Percentiles rank a stretch among this genome's conserved stretches.
Evolutionary conservation across 441 rosid species (phyloP).

Genomic region (Adansonia grandidieri): DNA sequence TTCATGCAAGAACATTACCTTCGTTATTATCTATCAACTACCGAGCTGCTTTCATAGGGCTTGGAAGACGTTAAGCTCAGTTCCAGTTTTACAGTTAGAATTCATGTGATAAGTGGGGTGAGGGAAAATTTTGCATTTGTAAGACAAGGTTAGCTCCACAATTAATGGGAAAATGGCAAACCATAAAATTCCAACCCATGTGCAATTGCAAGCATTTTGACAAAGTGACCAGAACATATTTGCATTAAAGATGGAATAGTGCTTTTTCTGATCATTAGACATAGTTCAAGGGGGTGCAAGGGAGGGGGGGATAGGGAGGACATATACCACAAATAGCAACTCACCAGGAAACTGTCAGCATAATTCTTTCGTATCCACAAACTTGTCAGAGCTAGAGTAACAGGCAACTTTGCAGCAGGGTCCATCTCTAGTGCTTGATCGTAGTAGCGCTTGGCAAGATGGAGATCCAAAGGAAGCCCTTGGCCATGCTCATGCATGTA

Average conservation of each 20-base stretch:
- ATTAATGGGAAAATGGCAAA: background rate
- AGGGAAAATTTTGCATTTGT: too few relatives aligned
- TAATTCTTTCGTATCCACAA: constrained; percentile 89
- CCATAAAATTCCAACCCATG: background rate
- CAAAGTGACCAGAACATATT: background rate
- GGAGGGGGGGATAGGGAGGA: background rate
- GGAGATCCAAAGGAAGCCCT: constrained; percentile 97
- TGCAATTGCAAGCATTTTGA: constrained; percentile 2
- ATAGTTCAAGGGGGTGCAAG: background rate
- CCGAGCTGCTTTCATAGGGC: background rate
- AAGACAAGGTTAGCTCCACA: background rate
- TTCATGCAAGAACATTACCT: background rate
- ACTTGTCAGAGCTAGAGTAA: constrained; percentile 84
- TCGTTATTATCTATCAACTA: background rate
- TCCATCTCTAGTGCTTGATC: constrained; percentile 85
- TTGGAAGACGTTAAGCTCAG: background rate
- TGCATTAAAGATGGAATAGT: constrained; percentile 3
- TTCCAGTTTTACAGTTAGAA: background rate
- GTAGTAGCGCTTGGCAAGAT: constrained; percentile 95
- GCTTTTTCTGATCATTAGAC: background rate
- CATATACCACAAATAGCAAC: constrained; percentile 34
- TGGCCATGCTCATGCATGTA: constrained; percentile 99
- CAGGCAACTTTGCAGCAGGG: constrained; percentile 87
- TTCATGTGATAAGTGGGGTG: too few relatives aligned
- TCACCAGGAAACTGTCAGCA: constrained; percentile 76